Percentiles rank a stretch among this genome's conserved stretches.
phyloP scores from a whole-genome alignment of 768 basidiomycete genomes.

The Pilatotrama ljubarskyi region DNA sequence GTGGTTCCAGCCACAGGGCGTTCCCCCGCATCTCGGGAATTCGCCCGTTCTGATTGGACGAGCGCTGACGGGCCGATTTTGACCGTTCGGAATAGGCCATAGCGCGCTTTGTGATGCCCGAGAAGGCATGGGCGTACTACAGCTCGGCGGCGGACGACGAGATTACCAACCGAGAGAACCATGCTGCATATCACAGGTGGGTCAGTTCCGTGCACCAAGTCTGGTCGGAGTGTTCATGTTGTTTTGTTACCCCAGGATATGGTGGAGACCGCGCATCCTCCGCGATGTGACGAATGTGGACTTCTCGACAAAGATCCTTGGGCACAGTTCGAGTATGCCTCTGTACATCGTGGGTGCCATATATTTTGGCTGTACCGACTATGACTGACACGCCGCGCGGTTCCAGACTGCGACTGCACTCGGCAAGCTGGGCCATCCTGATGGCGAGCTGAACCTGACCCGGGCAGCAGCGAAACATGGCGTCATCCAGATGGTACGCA shows the following conservation, averaged over 20 bases:
- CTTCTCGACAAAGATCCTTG: constrained; percentile 81
- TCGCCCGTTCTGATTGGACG: background rate
- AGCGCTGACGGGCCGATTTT: constrained; percentile 1
- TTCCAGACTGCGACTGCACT: constrained; percentile 73
- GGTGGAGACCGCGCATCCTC: constrained; percentile 43
- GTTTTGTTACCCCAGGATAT: constrained; percentile 14
- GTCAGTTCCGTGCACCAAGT: background rate
- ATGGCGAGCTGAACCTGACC: constrained; percentile 91
- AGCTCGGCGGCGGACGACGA: constrained; percentile 94
- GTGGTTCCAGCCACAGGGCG: background rate
- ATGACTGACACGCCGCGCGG: background rate
- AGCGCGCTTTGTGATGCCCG: constrained; percentile 75
- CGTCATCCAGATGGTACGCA: constrained; percentile 68
- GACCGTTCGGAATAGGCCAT: constrained; percentile 58
- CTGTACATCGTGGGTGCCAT: constrained; percentile 48
- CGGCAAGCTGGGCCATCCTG: constrained; percentile 93
- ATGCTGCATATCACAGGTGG: constrained; percentile 86
- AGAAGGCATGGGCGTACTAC: constrained; percentile 94
- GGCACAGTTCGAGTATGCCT: constrained; percentile 74
- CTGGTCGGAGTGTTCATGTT: background rate
- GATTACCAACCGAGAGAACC: constrained; percentile 86
- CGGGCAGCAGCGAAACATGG: constrained; percentile 81
- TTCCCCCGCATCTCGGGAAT: background rate
- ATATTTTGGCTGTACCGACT: background rate
- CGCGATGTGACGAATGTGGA: constrained; percentile 84